phyloP scores from a whole-genome alignment of 345 rosid genomes.

The Durio zibethinus region DNA sequence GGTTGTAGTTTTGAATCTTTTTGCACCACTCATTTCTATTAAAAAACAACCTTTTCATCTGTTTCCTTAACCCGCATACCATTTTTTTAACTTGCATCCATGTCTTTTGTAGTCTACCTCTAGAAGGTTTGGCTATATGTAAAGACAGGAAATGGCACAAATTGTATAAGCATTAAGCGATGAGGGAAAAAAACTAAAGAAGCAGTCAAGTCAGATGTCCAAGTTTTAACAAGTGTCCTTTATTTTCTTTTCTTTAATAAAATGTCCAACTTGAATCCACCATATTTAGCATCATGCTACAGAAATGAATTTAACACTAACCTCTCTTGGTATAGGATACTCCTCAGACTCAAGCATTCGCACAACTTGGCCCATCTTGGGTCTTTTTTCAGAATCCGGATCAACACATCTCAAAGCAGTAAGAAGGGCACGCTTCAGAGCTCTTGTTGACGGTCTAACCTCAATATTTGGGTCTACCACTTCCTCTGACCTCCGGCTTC shows the following conservation, averaged over 20 bases:
- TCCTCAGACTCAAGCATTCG: slow-evolving; percentile 99
- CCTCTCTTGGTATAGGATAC: slow-evolving; percentile 96
- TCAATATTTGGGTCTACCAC: slow-evolving; percentile 89
- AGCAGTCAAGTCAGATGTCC: neutral
- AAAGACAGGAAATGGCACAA: neutral
- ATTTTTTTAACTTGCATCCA: too few species aligned
- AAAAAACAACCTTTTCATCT: too few species aligned
- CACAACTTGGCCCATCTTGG: slow-evolving; percentile 98
- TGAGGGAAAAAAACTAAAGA: neutral
- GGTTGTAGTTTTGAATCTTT: too few species aligned
- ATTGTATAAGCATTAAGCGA: neutral
- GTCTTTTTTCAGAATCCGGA: slow-evolving; percentile 87
- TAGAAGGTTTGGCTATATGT: too few species aligned
- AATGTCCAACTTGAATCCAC: neutral
- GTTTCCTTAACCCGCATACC: too few species aligned
- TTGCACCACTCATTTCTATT: too few species aligned
- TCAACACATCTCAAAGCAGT: slow-evolving; percentile 97
- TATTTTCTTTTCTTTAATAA: slow-evolving; percentile 12
- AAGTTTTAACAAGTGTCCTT: slow-evolving; percentile 6
- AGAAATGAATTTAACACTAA: slow-evolving; percentile 21
- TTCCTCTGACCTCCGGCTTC: slow-evolving; percentile 86
- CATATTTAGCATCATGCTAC: neutral
- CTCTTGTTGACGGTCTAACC: slow-evolving; percentile 80
- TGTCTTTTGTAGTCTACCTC: too few species aligned
- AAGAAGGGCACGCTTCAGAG: slow-evolving; percentile 80